Evolutionary conservation across 139 green algal species (phyloP).

Genomic region (Tetratostichococcus sp.): DNA sequence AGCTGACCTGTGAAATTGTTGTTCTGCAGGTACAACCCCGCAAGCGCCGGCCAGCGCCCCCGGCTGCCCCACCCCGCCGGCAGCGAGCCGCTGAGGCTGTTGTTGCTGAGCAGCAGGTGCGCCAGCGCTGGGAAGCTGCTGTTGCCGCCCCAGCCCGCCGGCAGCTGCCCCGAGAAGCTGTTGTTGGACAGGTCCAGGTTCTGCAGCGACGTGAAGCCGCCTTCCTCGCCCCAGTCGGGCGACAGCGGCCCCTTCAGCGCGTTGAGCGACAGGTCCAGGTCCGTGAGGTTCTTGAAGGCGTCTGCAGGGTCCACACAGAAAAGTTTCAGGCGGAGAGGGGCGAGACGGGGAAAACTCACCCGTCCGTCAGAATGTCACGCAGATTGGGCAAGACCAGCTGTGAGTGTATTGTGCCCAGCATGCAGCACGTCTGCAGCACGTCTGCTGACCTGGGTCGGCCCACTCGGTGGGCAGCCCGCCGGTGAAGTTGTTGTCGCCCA

Average conservation of each 20-base stretch:
- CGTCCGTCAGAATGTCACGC: too few relatives aligned
- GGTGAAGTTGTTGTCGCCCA: conserved; percentile 23
- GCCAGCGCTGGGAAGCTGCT: conserved; percentile 19
- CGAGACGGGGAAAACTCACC: too few relatives aligned
- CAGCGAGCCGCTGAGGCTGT: conserved; percentile 17
- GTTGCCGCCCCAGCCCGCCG: conserved; percentile 6
- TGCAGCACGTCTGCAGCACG: too few relatives aligned
- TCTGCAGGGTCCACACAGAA: too few relatives aligned
- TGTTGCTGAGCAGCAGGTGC: conserved; percentile 20
- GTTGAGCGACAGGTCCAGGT: conserved; percentile 14
- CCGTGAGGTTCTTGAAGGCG: conserved; percentile 8
- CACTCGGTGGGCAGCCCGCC: conserved; percentile 14
- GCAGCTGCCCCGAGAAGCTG: conserved; percentile 23
- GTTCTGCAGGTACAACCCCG: background rate
- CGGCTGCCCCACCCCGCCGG: conserved; percentile 20
- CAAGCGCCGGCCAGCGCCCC: background rate
- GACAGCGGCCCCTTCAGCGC: conserved; percentile 18
- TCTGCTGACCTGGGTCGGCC: background rate
- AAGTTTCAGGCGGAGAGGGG: too few relatives aligned
- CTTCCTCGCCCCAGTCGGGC: background rate
- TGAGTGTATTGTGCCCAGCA: too few relatives aligned
- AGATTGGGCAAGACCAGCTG: too few relatives aligned
- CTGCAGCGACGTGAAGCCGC: background rate
- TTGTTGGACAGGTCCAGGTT: conserved; percentile 27
- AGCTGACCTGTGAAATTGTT: background rate